Evolutionary conservation across 169 alveolate genomes (phyloP), one percentile per base, ranked within the genome.

Genomic region (Plasmodium fragile): DNA sequence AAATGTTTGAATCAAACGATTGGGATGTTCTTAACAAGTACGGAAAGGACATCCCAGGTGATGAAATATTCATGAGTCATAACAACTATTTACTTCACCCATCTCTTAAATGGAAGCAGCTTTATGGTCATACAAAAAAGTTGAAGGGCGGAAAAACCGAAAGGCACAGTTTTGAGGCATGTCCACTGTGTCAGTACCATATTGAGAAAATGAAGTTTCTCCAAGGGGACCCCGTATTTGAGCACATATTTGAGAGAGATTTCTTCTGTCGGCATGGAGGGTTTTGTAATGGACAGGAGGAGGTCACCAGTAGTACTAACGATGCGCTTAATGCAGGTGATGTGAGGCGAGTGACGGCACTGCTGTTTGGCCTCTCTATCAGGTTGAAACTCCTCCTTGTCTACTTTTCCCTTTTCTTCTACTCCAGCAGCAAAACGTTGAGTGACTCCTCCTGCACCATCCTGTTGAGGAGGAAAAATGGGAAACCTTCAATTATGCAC

Each of bases 351-450:
- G 75, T 22, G 30, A 25, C 71, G 28, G 0, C 28, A n/a, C 78
- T 87, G 10, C 81, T 87, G 49, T 70, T 55, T 3, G 45, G 49
- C 16, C 43, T 87, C 25, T 30, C 45, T 55, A 41, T 49, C 13
- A 87, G 89, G 34, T 39, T 78, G 55, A 87, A 87, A 59, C 71
- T 78, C 8, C 43, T 78, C 36, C 81, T 87, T 28, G 69, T 87
- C 30, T 87, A 53, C 52, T 78, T 78, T 65, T 41, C 71, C 34
- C 18, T 69, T 22, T 69, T 87, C 16, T 87, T 78, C 32, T 87
- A 77, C 71, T 87, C 77, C 25, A 34, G 43, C 49, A 41, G 30
- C 13, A 78, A 25, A 59, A 59, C 87, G 10, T 5, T 87, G 81
- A 72, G 25, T 2, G 49, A 22, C 39, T 78, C 65, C 4, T 65